Evolutionary conservation across 768 basidiomycete genomes (phyloP).

Genomic region (Leccinum obscurum): DNA sequence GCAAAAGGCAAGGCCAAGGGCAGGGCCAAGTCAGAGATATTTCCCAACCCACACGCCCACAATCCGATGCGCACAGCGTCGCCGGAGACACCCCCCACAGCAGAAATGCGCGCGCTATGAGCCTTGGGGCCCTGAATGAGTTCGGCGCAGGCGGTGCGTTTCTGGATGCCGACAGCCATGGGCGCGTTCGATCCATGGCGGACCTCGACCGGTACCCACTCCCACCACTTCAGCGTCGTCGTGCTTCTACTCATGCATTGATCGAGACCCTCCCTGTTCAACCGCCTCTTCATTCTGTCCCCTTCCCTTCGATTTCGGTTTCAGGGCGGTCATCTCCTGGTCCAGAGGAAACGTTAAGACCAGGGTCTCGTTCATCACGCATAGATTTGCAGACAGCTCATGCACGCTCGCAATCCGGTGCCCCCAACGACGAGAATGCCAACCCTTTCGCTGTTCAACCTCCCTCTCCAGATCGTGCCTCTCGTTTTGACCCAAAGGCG

Average conservation of each 20-base stretch:
- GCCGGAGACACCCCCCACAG: conserved; percentile 41
- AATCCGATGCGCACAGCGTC: conserved; percentile 39
- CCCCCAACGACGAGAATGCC: conserved; percentile 33
- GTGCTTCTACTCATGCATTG: conserved; percentile 49
- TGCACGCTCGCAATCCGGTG: conserved; percentile 49
- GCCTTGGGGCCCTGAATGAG: conserved; percentile 61
- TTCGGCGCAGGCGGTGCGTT: conserved; percentile 49
- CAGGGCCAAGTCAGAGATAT: conserved; percentile 36
- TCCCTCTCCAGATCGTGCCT: conserved; percentile 40
- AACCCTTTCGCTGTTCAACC: conserved; percentile 38
- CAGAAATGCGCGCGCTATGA: conserved; percentile 60
- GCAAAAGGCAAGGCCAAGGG: conserved; percentile 39
- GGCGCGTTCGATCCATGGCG: conserved; percentile 60
- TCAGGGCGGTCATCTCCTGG: conserved; percentile 48
- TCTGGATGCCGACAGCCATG: conserved; percentile 32
- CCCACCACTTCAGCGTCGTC: conserved; percentile 46
- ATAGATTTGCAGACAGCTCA: conserved; percentile 36
- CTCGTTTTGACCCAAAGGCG: conserved; percentile 46
- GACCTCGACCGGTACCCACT: conserved; percentile 47
- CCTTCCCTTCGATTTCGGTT: conserved; percentile 61
- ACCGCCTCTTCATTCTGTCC: conserved; percentile 50
- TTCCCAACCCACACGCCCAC: conserved; percentile 48
- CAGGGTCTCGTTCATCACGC: conserved; percentile 36
- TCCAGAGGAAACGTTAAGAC: conserved; percentile 39
- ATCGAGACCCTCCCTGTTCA: conserved; percentile 43